Evolutionary conservation across 495 filamentous ascomycete species (phyloP).

Genomic region (Viridothelium virens): DNA sequence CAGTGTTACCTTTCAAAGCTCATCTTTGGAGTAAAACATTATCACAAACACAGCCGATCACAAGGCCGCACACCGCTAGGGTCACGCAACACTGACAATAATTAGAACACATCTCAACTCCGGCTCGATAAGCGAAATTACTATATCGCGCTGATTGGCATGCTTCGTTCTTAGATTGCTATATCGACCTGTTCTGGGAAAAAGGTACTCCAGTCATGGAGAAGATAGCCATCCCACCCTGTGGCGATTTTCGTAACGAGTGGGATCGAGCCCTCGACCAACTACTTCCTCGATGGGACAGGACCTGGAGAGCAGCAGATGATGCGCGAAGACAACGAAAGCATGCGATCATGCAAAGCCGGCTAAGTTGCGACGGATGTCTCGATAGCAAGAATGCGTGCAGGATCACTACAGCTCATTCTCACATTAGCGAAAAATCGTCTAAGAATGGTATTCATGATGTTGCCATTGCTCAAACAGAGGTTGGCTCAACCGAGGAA

Average conservation of each 20-base stretch:
- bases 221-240: background rate
- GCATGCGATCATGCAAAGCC: background rate
- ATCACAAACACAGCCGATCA: background rate
- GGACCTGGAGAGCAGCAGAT: slow-evolving; percentile 8
- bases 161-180: background rate
- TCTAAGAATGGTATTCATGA: background rate
- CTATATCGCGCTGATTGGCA: background rate
- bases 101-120: background rate
- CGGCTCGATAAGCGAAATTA: background rate
- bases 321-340: slow-evolving; percentile 1
- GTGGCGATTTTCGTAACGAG: background rate
- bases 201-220: background rate
- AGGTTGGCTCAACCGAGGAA: background rate
- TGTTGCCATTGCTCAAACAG: background rate
- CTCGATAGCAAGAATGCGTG: background rate
- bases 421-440: background rate
- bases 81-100: no score
- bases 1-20: no score
- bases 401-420: background rate
- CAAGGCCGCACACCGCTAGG: no score
- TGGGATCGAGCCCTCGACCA: slow-evolving; percentile 9
- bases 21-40: background rate
- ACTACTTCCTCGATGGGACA: slow-evolving; percentile 8
- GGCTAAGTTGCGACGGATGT: background rate
- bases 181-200: background rate